phyloP scores from a whole-genome alignment of 1,284 basidiomycete genomes.

The Cryptococcus sp. region DNA sequence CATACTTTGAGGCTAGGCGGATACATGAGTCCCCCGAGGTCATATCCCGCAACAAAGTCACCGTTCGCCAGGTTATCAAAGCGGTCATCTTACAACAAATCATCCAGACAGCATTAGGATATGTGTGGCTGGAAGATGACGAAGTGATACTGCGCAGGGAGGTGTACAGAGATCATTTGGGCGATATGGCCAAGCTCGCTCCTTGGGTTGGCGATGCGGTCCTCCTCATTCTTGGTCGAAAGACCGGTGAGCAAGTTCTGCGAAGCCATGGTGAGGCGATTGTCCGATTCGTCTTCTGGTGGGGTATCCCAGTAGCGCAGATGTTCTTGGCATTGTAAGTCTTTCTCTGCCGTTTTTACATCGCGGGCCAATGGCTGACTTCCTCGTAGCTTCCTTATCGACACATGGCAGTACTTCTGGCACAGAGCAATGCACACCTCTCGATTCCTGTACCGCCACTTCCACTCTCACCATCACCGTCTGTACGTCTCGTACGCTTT shows the following conservation, averaged over 20 bases:
- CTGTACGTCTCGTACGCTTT: constrained; percentile 97
- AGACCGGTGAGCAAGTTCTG: constrained; percentile 50
- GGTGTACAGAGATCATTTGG: constrained; percentile 60
- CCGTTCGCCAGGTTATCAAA: constrained; percentile 67
- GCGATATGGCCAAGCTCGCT: constrained; percentile 55
- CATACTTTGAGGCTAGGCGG: constrained; percentile 79
- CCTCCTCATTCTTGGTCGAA: constrained; percentile 56
- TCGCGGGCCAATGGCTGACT: constrained; percentile 13
- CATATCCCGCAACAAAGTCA: constrained; percentile 72
- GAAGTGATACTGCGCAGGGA: constrained; percentile 43
- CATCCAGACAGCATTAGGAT: constrained; percentile 78
- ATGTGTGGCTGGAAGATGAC: constrained; percentile 66
- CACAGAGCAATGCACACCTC: constrained; percentile 91
- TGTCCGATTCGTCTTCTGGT: constrained; percentile 86
- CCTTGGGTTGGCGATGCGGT: constrained; percentile 55
- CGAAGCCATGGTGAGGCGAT: constrained; percentile 59
- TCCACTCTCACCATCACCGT: constrained; percentile 94
- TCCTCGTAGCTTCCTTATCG: constrained; percentile 78
- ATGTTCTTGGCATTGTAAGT: constrained; percentile 82
- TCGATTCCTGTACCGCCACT: constrained; percentile 84
- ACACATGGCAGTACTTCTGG: constrained; percentile 98
- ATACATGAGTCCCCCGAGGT: constrained; percentile 88
- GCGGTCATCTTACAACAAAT: constrained; percentile 83
- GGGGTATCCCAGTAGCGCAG: constrained; percentile 78
- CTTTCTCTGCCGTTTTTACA: not conserved